Base-by-base conservation (phyloP, 495 filamentous ascomycete species). In the Extremus antarcticus region DNA sequence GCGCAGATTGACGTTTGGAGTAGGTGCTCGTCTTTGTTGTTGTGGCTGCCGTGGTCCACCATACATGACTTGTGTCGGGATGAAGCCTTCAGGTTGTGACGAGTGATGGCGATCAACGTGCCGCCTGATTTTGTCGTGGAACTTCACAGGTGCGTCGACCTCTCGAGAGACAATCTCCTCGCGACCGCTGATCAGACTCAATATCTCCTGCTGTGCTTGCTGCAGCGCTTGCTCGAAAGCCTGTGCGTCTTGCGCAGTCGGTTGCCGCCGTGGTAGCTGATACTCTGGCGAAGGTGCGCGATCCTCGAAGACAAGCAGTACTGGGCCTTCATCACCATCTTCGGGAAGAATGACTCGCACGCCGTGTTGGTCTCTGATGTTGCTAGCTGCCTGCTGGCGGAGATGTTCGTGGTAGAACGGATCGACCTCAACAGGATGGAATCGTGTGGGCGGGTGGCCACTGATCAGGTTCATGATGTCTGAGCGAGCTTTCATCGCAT, bases 271-370 rank as follows among this genome's bases (percentile, higher is more conserved):
- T 2, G 90, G 86, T 46, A 94, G 68, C 61, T 87, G 73, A 61
- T 88, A 90, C 8, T 75, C 69, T 22, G 79, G 63, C 13, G 73
- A 67, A 25, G 77, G 72, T 20, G 72, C 70, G 1, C 76, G 70
- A 20, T 86, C 89, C 66, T 96, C 90, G 61, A 87, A 95, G 10
- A 96, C 85, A 25, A 96, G 76, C 35, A 94, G 74, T 20, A 95
- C 73, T 0, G 73, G 67, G 49, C 76, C 74, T 38, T 80, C 67
- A 39, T 83, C 74, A 0, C 68, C 51, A 1, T 80, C 73, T 20
- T 87, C 80, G 0, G 90, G 87, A 19, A 91, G 70, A 10, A 95
- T 76, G 16, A 94, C 62, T 58, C 88, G 82, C 11, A 96, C 90
- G 58, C 88, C 86, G 60, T 80, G 87, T 21, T 88, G 80, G 52